Evolutionary conservation across 805 yeast species (phyloP), one percentile per base, ranked within the genome.

Genomic region (Ascoidea asiatica): DNA sequence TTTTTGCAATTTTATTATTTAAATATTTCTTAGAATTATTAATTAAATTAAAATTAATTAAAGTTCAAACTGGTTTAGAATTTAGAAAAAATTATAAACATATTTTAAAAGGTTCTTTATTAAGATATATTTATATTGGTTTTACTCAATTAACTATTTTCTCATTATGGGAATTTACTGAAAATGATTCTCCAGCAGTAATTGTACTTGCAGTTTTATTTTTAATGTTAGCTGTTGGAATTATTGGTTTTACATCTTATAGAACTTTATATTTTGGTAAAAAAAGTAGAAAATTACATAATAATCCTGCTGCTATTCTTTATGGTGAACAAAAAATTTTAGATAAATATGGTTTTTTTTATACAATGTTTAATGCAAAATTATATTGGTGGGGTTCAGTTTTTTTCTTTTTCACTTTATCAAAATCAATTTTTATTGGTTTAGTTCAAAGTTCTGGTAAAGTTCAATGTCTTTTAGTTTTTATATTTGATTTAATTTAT

Each of bases 91-190:
- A 73, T 43, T 84, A 87, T 76, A 62, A 55, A 47, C 52, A 62
- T 18, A 71, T 85, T 43, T 61, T 87, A 51, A 88, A 85, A 59
- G 96, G 96, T 41, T 70, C 92, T 2, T 52, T 89, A 44, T 71
- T 85, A 51, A 74, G 94, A 59, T 82, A 87, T 55, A 71, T 86
- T 45, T 81, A 75, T 54, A 85, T 89, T 57, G 96, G 95, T 0
- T 87, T 85, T 61, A 78, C 94, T 2, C 95, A 88, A 60, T 63
- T 89, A 46, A 68, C 79, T 17, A 75, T 88, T 43, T 70, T 89
- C 46, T 79, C 95, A 8, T 67, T 88, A 44, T 89, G 94, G 92
- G 95, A 89, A 65, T 88, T 87, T 60, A 75, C 81, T 5, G 72
- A 71, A 54, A 65, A 72, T 43, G 96, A 89, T 56, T 87, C 96